Conservation (phyloP, 768 basidiomycete genomes). For the Leccinum longicurvipes region DNA sequence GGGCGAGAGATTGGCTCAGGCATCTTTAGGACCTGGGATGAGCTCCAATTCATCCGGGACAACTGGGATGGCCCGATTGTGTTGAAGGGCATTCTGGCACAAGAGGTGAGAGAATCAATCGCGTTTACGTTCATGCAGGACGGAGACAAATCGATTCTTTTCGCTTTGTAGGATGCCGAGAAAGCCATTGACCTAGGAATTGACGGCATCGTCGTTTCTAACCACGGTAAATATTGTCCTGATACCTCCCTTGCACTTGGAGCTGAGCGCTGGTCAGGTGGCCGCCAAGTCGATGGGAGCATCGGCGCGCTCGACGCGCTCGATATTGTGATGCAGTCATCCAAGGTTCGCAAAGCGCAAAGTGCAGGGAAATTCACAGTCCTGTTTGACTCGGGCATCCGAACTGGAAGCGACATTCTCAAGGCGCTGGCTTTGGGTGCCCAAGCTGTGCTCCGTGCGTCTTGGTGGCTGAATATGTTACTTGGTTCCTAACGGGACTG, state of each 20-base stretch:
- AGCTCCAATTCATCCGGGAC: constrained; percentile 40
- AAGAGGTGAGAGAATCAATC: constrained; percentile 1
- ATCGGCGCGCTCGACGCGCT: constrained; percentile 71
- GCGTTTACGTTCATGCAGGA: not conserved
- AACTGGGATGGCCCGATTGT: constrained; percentile 50
- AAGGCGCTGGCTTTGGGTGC: constrained; percentile 58
- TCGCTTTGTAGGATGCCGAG: constrained; percentile 43
- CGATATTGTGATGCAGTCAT: constrained; percentile 61
- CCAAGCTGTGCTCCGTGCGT: constrained; percentile 45
- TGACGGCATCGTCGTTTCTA: constrained; percentile 77
- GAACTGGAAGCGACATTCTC: constrained; percentile 51
- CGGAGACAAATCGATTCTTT: not conserved
- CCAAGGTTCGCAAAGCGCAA: constrained; percentile 56
- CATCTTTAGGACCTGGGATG: constrained; percentile 42
- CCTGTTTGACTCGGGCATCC: constrained; percentile 63
- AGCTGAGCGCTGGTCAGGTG: constrained; percentile 40
- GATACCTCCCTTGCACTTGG: not conserved
- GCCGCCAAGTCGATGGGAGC: constrained; percentile 75
- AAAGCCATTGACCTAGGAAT: constrained; percentile 60
- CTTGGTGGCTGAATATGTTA: not conserved
- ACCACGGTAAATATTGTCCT: constrained; percentile 53
- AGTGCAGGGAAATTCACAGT: constrained; percentile 58
- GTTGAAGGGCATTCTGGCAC: constrained; percentile 42
- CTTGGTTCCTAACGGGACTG: not conserved
- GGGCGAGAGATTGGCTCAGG: constrained; percentile 38